Percentiles rank a stretch among this genome's conserved stretches.
Conservation (phyloP, 2,329 filamentous ascomycete genomes). For the Hypomyces perniciosus region DNA sequence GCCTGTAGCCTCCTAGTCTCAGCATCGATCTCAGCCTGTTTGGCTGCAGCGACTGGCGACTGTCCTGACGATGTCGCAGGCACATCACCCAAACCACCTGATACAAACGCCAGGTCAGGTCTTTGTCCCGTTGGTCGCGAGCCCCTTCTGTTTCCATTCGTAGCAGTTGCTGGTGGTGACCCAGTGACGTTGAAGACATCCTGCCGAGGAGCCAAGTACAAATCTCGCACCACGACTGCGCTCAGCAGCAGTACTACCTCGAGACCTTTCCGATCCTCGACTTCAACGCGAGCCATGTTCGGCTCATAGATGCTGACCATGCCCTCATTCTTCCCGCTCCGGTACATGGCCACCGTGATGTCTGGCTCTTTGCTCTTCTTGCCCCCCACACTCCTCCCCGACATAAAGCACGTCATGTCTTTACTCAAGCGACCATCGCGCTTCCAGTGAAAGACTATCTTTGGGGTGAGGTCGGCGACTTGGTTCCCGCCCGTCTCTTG, state of each 20-base stretch:
- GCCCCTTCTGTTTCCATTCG: constrained; percentile 25
- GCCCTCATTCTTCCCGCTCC: constrained; percentile 58
- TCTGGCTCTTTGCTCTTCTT: constrained; percentile 88
- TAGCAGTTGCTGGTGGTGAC: constrained; percentile 18
- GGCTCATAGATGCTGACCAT: constrained; percentile 83
- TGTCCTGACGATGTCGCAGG: constrained; percentile 16
- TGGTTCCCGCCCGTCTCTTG: constrained; percentile 48
- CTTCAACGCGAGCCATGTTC: constrained; percentile 81
- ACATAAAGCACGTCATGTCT: constrained; percentile 83
- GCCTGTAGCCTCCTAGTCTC: constrained; percentile 70
- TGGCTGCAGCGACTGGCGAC: constrained; percentile 17
- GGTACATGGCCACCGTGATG: constrained; percentile 88
- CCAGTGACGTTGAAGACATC: constrained; percentile 74
- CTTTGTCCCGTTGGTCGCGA: constrained; percentile 33
- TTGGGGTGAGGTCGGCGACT: constrained; percentile 54
- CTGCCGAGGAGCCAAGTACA: constrained; percentile 57
- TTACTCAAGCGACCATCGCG: constrained; percentile 79
- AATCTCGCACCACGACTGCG: constrained; percentile 58
- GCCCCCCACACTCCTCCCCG: constrained; percentile 67
- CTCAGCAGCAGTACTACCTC: constrained; percentile 70
- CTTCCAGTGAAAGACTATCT: constrained; percentile 82
- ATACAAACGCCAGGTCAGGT: constrained; percentile 20
- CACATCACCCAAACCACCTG: constrained; percentile 33
- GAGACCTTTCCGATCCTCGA: constrained; percentile 89
- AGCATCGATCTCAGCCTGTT: constrained; percentile 52